Evolutionary conservation across 2,329 filamentous ascomycete genomes (phyloP).

Genomic region (Arthrobotrys pseudoclavata): DNA sequence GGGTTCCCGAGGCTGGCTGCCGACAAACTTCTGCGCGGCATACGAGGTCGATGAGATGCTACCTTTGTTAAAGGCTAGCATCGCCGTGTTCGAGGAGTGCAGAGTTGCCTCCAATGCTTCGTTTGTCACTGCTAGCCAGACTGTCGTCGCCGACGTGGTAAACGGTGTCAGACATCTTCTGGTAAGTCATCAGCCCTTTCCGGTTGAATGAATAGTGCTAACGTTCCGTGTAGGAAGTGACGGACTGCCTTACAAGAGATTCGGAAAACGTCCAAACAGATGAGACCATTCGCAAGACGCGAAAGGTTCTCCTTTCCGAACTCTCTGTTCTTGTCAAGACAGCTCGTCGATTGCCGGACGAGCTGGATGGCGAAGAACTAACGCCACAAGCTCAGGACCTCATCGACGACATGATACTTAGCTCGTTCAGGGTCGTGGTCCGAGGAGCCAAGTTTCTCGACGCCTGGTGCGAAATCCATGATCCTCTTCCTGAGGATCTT

Average conservation of each 20-base stretch:
- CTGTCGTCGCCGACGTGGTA: constrained; percentile 67
- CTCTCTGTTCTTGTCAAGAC: constrained; percentile 90
- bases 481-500: constrained; percentile 64
- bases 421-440: constrained; percentile 93
- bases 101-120: constrained; percentile 59
- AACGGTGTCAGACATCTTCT: constrained; percentile 90
- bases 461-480: constrained; percentile 75
- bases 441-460: constrained; percentile 91
- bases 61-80: constrained; percentile 78
- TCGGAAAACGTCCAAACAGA: constrained; percentile 80
- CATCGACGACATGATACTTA: constrained; percentile 91
- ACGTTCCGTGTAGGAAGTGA: constrained; percentile 76
- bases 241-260: constrained; percentile 87
- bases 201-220: constrained; percentile 34
- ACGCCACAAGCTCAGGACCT: constrained; percentile 72
- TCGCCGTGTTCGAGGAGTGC: constrained; percentile 63
- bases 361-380: constrained; percentile 66
- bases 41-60: constrained; percentile 92
- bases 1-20: constrained; percentile 91
- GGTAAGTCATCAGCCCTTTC: constrained; percentile 71
- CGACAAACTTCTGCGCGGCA: constrained; percentile 96
- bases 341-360: constrained; percentile 84
- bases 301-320: constrained; percentile 90
- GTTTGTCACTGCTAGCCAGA: constrained; percentile 60
- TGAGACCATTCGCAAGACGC: constrained; percentile 80